These are phyloP conservation scores for Aureobasidium lini DNA, from an alignment of 2,329 filamentous ascomycete species.

Conservation along the genomic window DNA sequence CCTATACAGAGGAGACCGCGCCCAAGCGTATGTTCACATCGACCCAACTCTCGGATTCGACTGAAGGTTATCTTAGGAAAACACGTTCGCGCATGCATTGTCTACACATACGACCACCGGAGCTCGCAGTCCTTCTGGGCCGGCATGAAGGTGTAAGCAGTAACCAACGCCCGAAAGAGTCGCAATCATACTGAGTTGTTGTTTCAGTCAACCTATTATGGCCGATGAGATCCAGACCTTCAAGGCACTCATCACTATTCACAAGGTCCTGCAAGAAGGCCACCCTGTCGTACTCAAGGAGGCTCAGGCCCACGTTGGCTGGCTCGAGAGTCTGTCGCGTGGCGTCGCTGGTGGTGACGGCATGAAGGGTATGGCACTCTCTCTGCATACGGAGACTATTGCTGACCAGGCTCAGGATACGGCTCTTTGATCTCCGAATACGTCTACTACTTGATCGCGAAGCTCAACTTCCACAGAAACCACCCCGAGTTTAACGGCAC, in stretches of 20 bases:
- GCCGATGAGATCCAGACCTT: constrained; percentile 98
- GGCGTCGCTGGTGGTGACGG: constrained; percentile 69
- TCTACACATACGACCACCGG: constrained; percentile 99
- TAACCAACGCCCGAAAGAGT: constrained; percentile 1
- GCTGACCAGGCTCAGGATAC: constrained; percentile 51
- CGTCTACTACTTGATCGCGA: constrained; percentile 88
- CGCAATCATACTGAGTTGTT: constrained; percentile 7
- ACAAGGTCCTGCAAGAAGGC: constrained; percentile 95
- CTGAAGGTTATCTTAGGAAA: constrained; percentile 51
- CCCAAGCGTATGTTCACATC: constrained; percentile 49
- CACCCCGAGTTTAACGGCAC: constrained; percentile 92
- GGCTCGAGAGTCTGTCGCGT: constrained; percentile 87
- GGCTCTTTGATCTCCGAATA: constrained; percentile 92
- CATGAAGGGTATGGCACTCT: constrained; percentile 19
- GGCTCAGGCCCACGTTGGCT: constrained; percentile 77
- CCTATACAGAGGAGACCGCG: constrained; percentile 51
- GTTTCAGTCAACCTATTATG: constrained; percentile 78
- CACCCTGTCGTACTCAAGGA: constrained; percentile 83
- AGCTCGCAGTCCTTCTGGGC: constrained; percentile 93
- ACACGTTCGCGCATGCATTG: constrained; percentile 95
- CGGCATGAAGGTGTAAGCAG: constrained; percentile 89
- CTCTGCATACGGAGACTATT: neutral
- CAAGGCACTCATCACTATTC: constrained; percentile 93
- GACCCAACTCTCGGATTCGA: neutral
- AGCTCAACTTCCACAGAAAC: constrained; percentile 91